Evolutionary conservation across 768 basidiomycete species (phyloP).

Genomic region (Pisolithus tinctorius): DNA sequence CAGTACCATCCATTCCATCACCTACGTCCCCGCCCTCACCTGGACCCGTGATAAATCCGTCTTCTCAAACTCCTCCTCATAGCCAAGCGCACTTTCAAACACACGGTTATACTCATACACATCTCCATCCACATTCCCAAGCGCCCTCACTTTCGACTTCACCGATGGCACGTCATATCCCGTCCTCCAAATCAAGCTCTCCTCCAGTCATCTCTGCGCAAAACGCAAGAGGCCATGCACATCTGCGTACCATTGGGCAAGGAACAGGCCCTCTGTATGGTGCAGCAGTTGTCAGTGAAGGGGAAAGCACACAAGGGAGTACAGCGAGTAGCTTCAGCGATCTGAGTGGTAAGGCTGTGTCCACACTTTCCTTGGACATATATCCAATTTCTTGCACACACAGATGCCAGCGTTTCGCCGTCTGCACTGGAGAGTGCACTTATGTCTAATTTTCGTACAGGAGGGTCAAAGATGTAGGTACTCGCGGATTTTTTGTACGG

Average conservation of each 20-base stretch:
- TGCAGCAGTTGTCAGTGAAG: slow-evolving; percentile 38
- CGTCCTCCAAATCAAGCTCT: slow-evolving; percentile 52
- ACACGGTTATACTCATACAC: slow-evolving; percentile 11
- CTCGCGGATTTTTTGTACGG: neutral
- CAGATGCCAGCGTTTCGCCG: slow-evolving; percentile 69
- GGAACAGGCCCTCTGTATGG: slow-evolving; percentile 28
- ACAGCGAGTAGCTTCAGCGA: slow-evolving; percentile 83
- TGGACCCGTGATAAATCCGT: neutral
- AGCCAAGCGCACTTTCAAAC: neutral
- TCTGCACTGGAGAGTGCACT: slow-evolving; percentile 78
- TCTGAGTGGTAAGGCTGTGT: slow-evolving; percentile 55
- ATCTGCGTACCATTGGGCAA: slow-evolving; percentile 38
- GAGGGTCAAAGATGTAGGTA: slow-evolving; percentile 66
- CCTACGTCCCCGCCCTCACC: slow-evolving; percentile 46
- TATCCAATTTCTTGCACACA: neutral
- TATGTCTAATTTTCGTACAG: slow-evolving; percentile 64
- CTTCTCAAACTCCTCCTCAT: neutral
- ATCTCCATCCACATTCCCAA: slow-evolving; percentile 22
- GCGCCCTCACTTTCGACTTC: slow-evolving; percentile 10
- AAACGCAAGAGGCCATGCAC: slow-evolving; percentile 44
- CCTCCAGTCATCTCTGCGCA: slow-evolving; percentile 53
- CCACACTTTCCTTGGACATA: neutral
- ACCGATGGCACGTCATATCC: slow-evolving; percentile 45
- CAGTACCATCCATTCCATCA: slow-evolving; percentile 78
- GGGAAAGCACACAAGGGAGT: slow-evolving; percentile 60